Percentiles rank a stretch among this genome's conserved stretches.
Conservation (phyloP, 164 flowering plant genomes). For the Hamamelis virginiana region DNA sequence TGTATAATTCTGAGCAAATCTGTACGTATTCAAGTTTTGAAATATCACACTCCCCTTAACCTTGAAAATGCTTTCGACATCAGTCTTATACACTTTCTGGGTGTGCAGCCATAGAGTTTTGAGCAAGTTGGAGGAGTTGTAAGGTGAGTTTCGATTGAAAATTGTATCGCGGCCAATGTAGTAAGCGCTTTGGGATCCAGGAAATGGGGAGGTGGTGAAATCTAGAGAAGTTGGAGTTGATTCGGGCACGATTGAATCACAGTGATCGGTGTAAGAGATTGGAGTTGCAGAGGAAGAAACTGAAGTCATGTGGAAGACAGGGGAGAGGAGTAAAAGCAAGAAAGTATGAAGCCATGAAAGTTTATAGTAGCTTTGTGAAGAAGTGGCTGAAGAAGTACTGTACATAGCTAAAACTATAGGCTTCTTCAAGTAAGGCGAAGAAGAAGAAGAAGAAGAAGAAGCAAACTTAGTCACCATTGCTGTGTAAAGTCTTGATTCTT, state of each 20-base stretch:
- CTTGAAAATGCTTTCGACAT: conserved; percentile 15
- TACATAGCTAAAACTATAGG: neutral
- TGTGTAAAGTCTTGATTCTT: too few species aligned
- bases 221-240: neutral
- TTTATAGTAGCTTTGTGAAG: neutral
- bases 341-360: neutral
- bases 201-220: neutral
- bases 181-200: conserved; percentile 9
- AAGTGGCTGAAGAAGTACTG: neutral
- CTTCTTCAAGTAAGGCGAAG: neutral
- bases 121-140: neutral
- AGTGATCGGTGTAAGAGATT: conserved; percentile 18
- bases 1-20: neutral
- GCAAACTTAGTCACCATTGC: too few species aligned
- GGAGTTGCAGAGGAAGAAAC: neutral
- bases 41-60: conserved; percentile 18
- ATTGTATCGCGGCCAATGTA: conserved; percentile 2
- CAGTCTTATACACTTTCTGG: neutral
- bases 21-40: neutral
- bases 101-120: neutral
- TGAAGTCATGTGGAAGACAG: neutral
- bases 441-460: neutral
- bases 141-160: neutral
- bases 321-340: neutral
- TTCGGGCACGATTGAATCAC: conserved; percentile 18